Evolutionary conservation across 306 rosid species (phyloP), one percentile per base, ranked within the genome.

Genomic region (Morella rubra): DNA sequence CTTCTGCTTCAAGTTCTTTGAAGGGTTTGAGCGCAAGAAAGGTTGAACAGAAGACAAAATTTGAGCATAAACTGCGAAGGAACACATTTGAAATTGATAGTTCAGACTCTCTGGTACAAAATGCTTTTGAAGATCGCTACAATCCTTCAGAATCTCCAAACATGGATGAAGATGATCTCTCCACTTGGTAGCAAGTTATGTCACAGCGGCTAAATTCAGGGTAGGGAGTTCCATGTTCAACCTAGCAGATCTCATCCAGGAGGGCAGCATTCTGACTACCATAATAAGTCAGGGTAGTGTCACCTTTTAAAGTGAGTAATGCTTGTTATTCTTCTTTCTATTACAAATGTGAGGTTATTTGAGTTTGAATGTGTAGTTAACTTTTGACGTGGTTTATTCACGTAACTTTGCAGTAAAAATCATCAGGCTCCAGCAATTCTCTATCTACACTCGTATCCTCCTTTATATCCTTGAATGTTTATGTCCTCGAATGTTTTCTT

Each of bases 401-500:
- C 84, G 76, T 66, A 72, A 84, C 71, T 81, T 86, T 92, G 97
- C 97, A 92, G 99, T 86, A 80, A 69, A 13, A 70, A 83, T 79
- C 83, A 75, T 72, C 89, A 83, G 86, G 89, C 85, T 83, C 86
- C 93, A 69, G 88, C 86, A 82, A 75, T 86, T 82, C 80, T 82
- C 79, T 84, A 75, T 81, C 85, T 76, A 73, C 80, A 73, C 73
- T 78, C 83, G 96, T 95, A 95, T 95, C 97, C 99, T 89, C 84
- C 88, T 81, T 84, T 90, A 97, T 95, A 92, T 95, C 99, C 93
- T 90, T 88, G 44, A 77, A 73, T 73, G 69, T 42, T 89, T 82
- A n/a, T n/a, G n/a, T 95, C 99, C 93, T 90, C 87, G 44, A 77
- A 73, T 73, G 69, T 42, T 89, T 82, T 74, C 75, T 52, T 44